Evolutionary conservation across 1,139 yeast species (phyloP), one percentile per base, ranked within the genome.

Genomic region (Geotrichum fermentans): DNA sequence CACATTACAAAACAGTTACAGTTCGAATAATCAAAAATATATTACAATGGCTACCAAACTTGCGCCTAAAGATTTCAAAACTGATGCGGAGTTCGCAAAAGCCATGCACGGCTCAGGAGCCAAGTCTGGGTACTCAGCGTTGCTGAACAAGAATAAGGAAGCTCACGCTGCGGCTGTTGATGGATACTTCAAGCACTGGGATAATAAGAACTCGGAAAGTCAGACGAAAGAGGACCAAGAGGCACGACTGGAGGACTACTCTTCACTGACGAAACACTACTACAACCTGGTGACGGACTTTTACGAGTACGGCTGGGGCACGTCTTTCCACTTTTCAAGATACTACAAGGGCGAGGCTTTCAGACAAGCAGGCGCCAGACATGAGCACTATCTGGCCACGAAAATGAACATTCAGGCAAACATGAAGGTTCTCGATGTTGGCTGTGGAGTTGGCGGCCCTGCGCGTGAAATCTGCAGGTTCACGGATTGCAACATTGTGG

Each of bases 371-470:
- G 81, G 88, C 59, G 97, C 97, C 45, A 68, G 98, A 73, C 98
- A 92, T 70, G 98, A 92, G 73, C 98, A 92, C 72, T 92, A 79
- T 71, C 75, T 92, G 62, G 98, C 98, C 34, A 73, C 76, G 69
- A 83, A 85, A 73, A 90, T 90, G 80, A 84, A 83, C 55, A 73
- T 94, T 62, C 68, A 75, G 61, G 86, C 82, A 61, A 78, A 79
- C 61, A 86, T 85, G 89, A 81, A 80, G 63, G 98, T 94, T 26
- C 78, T 92, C 62, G 98, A 94, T 68, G 98, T 92, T 53, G 98
- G 98, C 46, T 94, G 98, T 74, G 98, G 98, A 76, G 96, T 92
- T 61, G 98, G 98, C 66, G 98, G 98, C 37, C 98, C 98, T 61
- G 97, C 96, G 33, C 83, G 97, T 70, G 96, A 92, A 73, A 92